These are phyloP conservation scores for Sungouiella thailandica DNA, from an alignment of 805 yeast species.

Conservation along the genomic window DNA sequence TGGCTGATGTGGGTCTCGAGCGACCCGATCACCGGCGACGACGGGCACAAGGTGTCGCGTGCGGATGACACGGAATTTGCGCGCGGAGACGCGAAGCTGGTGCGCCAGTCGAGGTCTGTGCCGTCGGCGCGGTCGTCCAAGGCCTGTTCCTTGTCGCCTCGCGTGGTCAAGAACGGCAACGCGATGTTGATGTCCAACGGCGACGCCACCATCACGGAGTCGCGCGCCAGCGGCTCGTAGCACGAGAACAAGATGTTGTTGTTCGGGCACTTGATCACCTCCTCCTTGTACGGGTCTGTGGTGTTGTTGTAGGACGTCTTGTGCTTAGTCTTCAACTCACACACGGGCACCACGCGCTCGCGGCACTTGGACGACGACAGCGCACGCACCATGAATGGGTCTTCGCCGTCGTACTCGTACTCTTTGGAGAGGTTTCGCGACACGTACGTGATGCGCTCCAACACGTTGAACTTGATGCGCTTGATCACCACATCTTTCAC, in stretches of 20 bases:
- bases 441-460: conserved; percentile 61
- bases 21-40: conserved; percentile 35
- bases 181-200: conserved; percentile 42
- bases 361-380: conserved; percentile 2
- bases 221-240: conserved; percentile 27
- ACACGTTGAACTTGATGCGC: conserved; percentile 58
- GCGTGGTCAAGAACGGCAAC: conserved; percentile 39
- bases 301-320: conserved; percentile 30
- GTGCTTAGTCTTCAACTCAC: conserved; percentile 57
- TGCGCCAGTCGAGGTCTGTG: not conserved
- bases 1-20: conserved; percentile 37
- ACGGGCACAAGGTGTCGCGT: conserved; percentile 5
- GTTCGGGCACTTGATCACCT: conserved; percentile 51
- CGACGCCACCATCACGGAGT: conserved; percentile 31
- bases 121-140: conserved; percentile 13
- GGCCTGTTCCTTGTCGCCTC: conserved; percentile 25
- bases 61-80: not conserved
- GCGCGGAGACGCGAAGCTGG: not conserved
- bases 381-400: conserved; percentile 9
- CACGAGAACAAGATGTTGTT: conserved; percentile 60
- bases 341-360: conserved; percentile 54
- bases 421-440: conserved; percentile 51
- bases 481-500: conserved; percentile 58
- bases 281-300: conserved; percentile 50
- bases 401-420: conserved; percentile 44